Evolutionary conservation across 768 basidiomycete genomes (phyloP), one percentile per base, ranked within the genome.

Genomic region (Leccinum imitatum): DNA sequence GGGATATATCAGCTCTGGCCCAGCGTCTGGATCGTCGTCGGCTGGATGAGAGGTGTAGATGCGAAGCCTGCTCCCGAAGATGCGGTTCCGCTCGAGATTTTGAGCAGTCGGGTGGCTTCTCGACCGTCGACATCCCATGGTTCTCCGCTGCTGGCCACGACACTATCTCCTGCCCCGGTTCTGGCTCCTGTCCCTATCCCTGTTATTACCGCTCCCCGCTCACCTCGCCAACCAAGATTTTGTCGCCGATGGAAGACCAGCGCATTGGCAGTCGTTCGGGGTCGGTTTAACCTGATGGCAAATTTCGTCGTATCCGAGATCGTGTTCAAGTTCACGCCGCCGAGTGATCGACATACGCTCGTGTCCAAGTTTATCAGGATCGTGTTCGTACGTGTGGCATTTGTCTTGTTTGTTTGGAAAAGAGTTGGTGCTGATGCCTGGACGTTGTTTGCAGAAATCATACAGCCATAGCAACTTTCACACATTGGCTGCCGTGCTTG

Each of bases 281-380:
- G 87, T 13, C 83, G 93, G 23, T 95, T 94, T 76, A 93, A 94
- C 68, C 75, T 95, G 50, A 84, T 93, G 74, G 85, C 87, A 2
- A 87, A 88, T 66, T 97, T 94, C 65, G 84, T 88, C 6, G 77
- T 84, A 21, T 87, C 90, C 3, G 95, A 97, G 76, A 82, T 96
- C 55, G 82, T 93, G 21, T 23, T 23, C 21, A 23, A 23, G 23
- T 75, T 92, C 57, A 89, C 93, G 1, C 81, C 81, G 9, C 87
- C 86, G 6, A 73, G 73, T 56, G 86, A 91, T 56, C 81, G 94
- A 19, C 81, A 80, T 37, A 62, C 79, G 50, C 75, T 97, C 25
- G 83, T 91, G 53, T 78, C 77, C 59, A 95, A 93, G 75, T 89
- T 96, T 70, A 86, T 95, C 61, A 86, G 91, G 46, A 77, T 96